Evolutionary conservation across 2,329 filamentous ascomycete genomes (phyloP), one percentile per base, ranked within the genome.

Genomic region (Hypoxylon sp.): DNA sequence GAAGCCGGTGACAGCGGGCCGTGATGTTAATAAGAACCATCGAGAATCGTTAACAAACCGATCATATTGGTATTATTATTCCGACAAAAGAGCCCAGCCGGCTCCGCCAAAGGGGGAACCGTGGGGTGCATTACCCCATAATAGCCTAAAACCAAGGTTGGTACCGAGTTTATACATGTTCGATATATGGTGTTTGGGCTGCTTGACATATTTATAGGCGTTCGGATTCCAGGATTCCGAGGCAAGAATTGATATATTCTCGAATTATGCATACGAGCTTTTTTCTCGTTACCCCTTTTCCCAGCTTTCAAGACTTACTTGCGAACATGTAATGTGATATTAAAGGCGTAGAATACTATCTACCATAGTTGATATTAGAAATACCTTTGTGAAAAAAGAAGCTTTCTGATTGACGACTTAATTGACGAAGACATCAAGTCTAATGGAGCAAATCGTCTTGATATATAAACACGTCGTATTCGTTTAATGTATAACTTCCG

Each of bases 121-220:
- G 48, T 59, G 51, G 51, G 41, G 58, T 55, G 44, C 52, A 48
- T 49, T 26, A 41, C 26, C 27, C 15, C 7, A 50, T 17, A 54
- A 60, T 62, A 62, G 59, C 53, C 59, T 62, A 59, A 62, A 62
- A 13, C 17, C 21, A 12, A 54, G 51, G 44, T 43, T 57, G 29
- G 59, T 45, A 48, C 26, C 27, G 31, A 31, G 15, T 30, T 43
- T 57, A 56, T 48, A 44, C 36, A 51, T 54, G 25, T 4, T 30
- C 12, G 30, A 29, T 51, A 53, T 61, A 61, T 52, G 38, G 32
- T 51, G 54, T 45, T 23, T 48, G 32, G 48, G 32, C 34, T 27
- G 23, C 42, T 38, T 26, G 41, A 30, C 26, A 23, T 56, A 50
- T 42, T 51, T 49, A 55, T 50, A 55, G 47, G 44, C 6, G 13